A percentile compares a stretch with the other conserved stretches of the same genome.
These are phyloP conservation scores for Colletotrichum sansevieriae DNA, from an alignment of 2,329 filamentous ascomycete species.

Conservation along the genomic window DNA sequence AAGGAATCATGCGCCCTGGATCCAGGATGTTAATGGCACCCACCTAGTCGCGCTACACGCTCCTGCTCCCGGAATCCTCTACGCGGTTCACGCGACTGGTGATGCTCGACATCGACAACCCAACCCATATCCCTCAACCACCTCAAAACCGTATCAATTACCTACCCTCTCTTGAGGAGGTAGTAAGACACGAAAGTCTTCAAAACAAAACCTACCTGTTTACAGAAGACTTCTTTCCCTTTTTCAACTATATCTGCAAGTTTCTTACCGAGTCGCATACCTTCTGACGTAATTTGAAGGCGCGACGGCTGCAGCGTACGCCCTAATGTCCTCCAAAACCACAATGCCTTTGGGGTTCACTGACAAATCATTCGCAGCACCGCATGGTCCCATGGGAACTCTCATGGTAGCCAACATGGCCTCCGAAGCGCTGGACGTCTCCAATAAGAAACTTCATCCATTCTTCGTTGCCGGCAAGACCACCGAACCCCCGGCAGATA, in stretches of 20 bases:
- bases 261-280: slow-evolving; percentile 24
- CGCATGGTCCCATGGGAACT: slow-evolving; percentile 54
- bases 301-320: slow-evolving; percentile 36
- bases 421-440: slow-evolving; percentile 53
- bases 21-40: slow-evolving; percentile 32
- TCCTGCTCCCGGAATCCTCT: slow-evolving; percentile 13
- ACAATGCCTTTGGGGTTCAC: neutral
- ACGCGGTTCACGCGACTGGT: slow-evolving; percentile 37
- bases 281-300: slow-evolving; percentile 37
- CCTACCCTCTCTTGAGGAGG: neutral
- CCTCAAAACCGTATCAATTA: neutral
- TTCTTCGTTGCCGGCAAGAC: slow-evolving; percentile 59
- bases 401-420: slow-evolving; percentile 60
- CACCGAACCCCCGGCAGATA: slow-evolving; percentile 3
- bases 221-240: neutral
- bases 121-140: slow-evolving; percentile 24
- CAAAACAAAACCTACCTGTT: neutral
- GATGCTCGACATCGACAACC: slow-evolving; percentile 17
- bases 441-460: slow-evolving; percentile 65
- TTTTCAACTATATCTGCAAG: neutral
- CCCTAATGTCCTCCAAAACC: neutral
- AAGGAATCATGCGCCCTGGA: neutral
- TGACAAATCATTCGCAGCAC: slow-evolving; percentile 9
- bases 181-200: neutral
- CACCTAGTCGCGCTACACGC: slow-evolving; percentile 38